Evolutionary conservation across 371 early-diverging fungal species (phyloP), one percentile per base, ranked within the genome.

Genomic region (Mucor velutinosus): DNA sequence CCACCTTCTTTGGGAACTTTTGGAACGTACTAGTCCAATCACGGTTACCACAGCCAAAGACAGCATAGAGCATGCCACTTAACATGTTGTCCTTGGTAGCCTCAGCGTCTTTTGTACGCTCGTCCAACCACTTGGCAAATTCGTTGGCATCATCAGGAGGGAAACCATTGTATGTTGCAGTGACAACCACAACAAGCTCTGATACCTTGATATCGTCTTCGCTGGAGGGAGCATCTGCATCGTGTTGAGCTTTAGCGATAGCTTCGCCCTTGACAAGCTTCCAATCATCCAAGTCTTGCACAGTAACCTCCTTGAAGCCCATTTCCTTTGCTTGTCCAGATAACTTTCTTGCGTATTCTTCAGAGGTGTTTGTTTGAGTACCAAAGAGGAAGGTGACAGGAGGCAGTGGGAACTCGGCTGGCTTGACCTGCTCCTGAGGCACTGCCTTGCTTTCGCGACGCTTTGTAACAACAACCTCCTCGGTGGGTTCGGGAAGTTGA

Each of bases 11-110:
- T 0, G 83, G 83, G 69, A 81, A 83, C 14, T 56, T 53, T 39
- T 80, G 80, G 49, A 70, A 82, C 6, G 82, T 82, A 43, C 80
- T 53, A 30, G 27, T 29, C 82, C 82, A 82, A 41, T 82, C 68
- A n/a, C 63, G 53, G 65, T 82, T 82, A 37, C 72, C 72, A 3
- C 65, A 32, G 7, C 81, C 81, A 68, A 80, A 81, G 10, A 81
- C 81, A 41, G 72, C 66, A 58, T 62, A 81, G 6, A 64, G 37
- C 27, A 66, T 23, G 5, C 71, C 71, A 30, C 60, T 59, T 2
- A 69, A 17, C 10, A 49, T 53, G 17, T 59, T 21, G 53, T 55
- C 60, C 8, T 12, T 32, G 64, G 35, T 21, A 45, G 61, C 51
- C 21, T 51, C 33, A 47, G 61, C n/a, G 10, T 55, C 56, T 15